phyloP scores from a whole-genome alignment of 148 eudicot species.

The Talinum fruticosum region DNA sequence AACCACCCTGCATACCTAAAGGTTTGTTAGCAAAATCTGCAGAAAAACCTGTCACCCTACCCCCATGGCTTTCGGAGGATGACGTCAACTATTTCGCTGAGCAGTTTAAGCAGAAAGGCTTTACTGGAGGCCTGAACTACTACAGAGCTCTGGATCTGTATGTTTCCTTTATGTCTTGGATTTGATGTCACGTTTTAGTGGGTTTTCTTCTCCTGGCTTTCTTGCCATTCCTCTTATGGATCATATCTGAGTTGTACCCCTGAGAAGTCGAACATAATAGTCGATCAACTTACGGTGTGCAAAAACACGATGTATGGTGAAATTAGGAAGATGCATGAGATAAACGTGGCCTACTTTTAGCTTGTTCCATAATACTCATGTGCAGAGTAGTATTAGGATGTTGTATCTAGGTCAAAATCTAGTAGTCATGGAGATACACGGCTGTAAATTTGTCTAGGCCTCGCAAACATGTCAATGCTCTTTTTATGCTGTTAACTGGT shows the following conservation, averaged over 20 bases:
- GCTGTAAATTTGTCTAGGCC: not conserved
- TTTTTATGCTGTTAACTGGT: not conserved
- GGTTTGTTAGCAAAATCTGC: conserved; percentile 21
- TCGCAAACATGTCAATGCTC: not conserved
- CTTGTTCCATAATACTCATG: not conserved
- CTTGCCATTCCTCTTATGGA: not conserved
- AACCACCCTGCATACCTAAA: conserved; percentile 37
- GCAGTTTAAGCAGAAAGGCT: conserved; percentile 47
- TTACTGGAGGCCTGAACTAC: conserved; percentile 66
- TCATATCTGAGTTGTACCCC: not conserved
- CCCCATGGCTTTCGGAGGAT: conserved; percentile 59
- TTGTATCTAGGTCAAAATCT: not conserved
- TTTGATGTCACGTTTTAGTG: not conserved
- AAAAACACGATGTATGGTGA: not conserved
- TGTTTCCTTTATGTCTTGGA: conserved; percentile 16
- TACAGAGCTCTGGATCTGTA: conserved; percentile 61
- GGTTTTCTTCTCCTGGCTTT: not conserved
- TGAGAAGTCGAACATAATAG: not conserved
- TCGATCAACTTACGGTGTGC: not conserved
- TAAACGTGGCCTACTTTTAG: not conserved
- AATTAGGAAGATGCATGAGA: not conserved
- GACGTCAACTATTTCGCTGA: conserved; percentile 51
- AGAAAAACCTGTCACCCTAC: conserved; percentile 27
- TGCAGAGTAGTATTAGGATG: not conserved
- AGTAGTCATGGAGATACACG: not conserved